phyloP scores from a whole-genome alignment of 2,329 filamentous ascomycete genomes.

The Aureobasidium subglaciale region DNA sequence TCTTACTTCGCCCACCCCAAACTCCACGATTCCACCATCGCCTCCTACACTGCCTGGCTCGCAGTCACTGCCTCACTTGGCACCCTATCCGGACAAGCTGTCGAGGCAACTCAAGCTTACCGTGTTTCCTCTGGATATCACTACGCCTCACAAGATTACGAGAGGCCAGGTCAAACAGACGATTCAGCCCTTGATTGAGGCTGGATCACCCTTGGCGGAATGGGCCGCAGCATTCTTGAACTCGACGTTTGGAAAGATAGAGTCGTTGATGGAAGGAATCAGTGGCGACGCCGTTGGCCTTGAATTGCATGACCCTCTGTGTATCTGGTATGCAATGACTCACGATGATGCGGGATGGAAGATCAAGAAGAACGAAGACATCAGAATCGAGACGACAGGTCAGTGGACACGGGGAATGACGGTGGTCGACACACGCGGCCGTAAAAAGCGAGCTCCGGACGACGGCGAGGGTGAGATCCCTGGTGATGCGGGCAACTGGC shows the following conservation, averaged over 20 bases:
- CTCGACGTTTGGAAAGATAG: slow-evolving; percentile 41
- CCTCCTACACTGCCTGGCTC: slow-evolving; percentile 37
- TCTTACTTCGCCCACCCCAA: slow-evolving; percentile 51
- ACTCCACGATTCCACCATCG: slow-evolving; percentile 68
- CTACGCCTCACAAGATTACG: slow-evolving; percentile 36
- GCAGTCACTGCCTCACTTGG: slow-evolving; percentile 20
- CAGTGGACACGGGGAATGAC: slow-evolving; percentile 96
- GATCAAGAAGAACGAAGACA: slow-evolving; percentile 57
- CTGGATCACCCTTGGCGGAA: slow-evolving; percentile 37
- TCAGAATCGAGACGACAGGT: slow-evolving; percentile 79
- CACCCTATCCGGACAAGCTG: slow-evolving; percentile 36
- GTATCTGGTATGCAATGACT: slow-evolving; percentile 27
- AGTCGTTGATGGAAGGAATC: slow-evolving; percentile 31
- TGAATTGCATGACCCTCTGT: slow-evolving; percentile 41
- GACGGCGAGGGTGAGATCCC: slow-evolving; percentile 49
- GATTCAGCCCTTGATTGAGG: slow-evolving; percentile 23
- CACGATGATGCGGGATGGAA: slow-evolving; percentile 27
- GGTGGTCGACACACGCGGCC: slow-evolving; percentile 65
- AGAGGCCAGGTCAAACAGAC: slow-evolving; percentile 32
- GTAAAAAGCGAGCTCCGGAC: slow-evolving; percentile 44
- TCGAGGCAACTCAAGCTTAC: slow-evolving; percentile 37
- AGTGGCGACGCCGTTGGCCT: slow-evolving; percentile 33
- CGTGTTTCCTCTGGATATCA: slow-evolving; percentile 45
- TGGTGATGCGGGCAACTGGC: slow-evolving; percentile 68
- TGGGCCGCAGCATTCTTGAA: slow-evolving; percentile 40